A percentile compares a stretch with the other conserved stretches of the same genome.
Evolutionary conservation across 306 rosid genomes (phyloP).

Genomic region (Echinosophora koreensis): DNA sequence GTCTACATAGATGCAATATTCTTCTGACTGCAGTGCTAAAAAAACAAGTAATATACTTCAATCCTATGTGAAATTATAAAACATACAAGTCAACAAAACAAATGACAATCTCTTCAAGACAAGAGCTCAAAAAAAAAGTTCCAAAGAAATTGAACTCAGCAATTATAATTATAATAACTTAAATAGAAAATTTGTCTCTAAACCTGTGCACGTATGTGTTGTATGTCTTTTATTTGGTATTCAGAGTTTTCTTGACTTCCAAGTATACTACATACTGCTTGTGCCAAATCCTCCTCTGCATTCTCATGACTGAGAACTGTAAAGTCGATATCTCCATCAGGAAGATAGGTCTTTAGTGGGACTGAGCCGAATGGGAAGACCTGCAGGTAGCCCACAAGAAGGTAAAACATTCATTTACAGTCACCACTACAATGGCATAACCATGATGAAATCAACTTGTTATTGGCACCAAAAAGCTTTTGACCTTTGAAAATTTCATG

Average conservation of each 20-base stretch:
- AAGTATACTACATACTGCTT: constrained; percentile 53
- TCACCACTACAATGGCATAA: constrained; percentile 24
- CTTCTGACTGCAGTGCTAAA: constrained; percentile 6
- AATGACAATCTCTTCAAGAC: background rate
- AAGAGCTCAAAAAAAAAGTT: constrained; percentile 20
- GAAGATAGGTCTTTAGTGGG: constrained; percentile 79
- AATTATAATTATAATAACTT: constrained; percentile 21
- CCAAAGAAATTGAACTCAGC: constrained; percentile 21
- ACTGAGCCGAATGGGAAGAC: constrained; percentile 76
- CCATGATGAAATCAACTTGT: constrained; percentile 17
- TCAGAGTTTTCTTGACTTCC: constrained; percentile 41
- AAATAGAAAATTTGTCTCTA: constrained; percentile 31
- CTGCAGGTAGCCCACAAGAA: constrained; percentile 53
- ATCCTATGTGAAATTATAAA: background rate
- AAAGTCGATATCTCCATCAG: constrained; percentile 86
- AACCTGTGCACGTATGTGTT: constrained; percentile 68
- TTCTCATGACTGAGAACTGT: constrained; percentile 59
- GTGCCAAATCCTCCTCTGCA: constrained; percentile 59
- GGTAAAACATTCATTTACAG: constrained; percentile 22
- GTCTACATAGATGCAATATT: constrained; percentile 2
- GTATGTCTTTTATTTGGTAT: constrained; percentile 57
- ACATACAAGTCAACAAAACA: constrained; percentile 2
- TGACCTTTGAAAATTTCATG: background rate
- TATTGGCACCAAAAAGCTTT: constrained; percentile 27
- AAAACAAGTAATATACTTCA: constrained; percentile 1